Percentiles rank a stretch among this genome's conserved stretches.
These are phyloP conservation scores for Ricinus communis DNA, from an alignment of 345 rosid genomes.

Conservation along the genomic window DNA sequence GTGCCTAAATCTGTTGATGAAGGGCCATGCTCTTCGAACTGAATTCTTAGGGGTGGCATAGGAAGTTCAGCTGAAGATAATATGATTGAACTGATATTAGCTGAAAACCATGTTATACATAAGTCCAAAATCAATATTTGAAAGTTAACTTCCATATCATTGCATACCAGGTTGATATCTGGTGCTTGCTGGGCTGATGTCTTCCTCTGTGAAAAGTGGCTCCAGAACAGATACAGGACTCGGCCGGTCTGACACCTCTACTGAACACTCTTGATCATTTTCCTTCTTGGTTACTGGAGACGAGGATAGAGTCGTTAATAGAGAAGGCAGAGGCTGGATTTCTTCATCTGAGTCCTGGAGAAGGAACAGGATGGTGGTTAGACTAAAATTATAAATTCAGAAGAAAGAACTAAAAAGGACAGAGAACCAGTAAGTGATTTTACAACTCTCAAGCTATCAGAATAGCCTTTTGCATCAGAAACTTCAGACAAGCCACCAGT, in stretches of 20 bases:
- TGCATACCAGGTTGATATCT: constrained; percentile 58
- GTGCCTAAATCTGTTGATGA: constrained; percentile 31
- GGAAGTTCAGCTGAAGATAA: constrained; percentile 48
- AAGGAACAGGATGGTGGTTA: constrained; percentile 11
- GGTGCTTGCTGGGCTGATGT: constrained; percentile 55
- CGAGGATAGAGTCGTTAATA: constrained; percentile 44
- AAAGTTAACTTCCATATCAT: background rate
- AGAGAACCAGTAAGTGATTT: constrained; percentile 14
- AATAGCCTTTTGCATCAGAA: constrained; percentile 29
- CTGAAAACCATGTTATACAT: background rate
- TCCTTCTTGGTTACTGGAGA: constrained; percentile 37
- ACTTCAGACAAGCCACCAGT: constrained; percentile 32
- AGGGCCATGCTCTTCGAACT: constrained; percentile 55
- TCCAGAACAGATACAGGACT: constrained; percentile 97
- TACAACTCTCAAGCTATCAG: constrained; percentile 43
- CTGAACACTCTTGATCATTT: constrained; percentile 44
- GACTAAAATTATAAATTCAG: background rate
- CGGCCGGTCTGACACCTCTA: constrained; percentile 54
- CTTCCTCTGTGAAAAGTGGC: constrained; percentile 63
- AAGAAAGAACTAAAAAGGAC: constrained; percentile 17
- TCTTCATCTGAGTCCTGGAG: constrained; percentile 47
- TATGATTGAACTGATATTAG: constrained; percentile 32
- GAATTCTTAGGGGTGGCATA: constrained; percentile 56
- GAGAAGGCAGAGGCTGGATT: constrained; percentile 40
- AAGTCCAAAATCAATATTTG: constrained; percentile 3